These are phyloP conservation scores for Blastobotrys chiropterorum DNA, from an alignment of 805 yeast species.

Conservation along the genomic window DNA sequence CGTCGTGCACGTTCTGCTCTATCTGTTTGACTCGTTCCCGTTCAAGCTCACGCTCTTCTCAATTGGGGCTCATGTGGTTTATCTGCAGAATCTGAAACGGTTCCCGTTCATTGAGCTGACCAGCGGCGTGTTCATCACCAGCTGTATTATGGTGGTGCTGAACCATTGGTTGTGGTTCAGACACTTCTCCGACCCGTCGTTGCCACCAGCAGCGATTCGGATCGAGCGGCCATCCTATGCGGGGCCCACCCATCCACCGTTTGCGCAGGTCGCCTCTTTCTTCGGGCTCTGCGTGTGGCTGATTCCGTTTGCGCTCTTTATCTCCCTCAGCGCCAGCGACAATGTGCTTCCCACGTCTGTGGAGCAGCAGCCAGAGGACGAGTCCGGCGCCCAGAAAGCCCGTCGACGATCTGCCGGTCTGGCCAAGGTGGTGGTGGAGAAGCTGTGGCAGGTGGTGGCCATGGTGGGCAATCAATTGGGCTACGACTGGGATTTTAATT, in stretches of 20 bases:
- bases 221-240: constrained; percentile 46
- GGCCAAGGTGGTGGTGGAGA: constrained; percentile 60
- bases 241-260: constrained; percentile 69
- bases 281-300: constrained; percentile 93
- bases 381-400: constrained; percentile 27
- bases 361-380: constrained; percentile 14
- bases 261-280: constrained; percentile 89
- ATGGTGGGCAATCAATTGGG: constrained; percentile 52
- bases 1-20: constrained; percentile 46
- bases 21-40: constrained; percentile 77
- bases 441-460: constrained; percentile 42
- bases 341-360: constrained; percentile 60
- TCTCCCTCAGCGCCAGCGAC: constrained; percentile 87
- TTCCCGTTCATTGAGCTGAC: constrained; percentile 80
- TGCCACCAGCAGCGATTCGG: constrained; percentile 48
- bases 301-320: constrained; percentile 86
- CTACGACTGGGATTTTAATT: constrained; percentile 51
- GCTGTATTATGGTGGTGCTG: constrained; percentile 64
- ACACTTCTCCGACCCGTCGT: constrained; percentile 60
- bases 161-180: constrained; percentile 91
- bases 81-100: constrained; percentile 65
- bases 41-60: constrained; percentile 60
- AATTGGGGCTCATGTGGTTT: constrained; percentile 62
- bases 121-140: constrained; percentile 61
- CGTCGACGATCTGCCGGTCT: constrained; percentile 50